Conservation (phyloP, 108 stramenopile genomes). For the Cyclotella kingstonii region DNA sequence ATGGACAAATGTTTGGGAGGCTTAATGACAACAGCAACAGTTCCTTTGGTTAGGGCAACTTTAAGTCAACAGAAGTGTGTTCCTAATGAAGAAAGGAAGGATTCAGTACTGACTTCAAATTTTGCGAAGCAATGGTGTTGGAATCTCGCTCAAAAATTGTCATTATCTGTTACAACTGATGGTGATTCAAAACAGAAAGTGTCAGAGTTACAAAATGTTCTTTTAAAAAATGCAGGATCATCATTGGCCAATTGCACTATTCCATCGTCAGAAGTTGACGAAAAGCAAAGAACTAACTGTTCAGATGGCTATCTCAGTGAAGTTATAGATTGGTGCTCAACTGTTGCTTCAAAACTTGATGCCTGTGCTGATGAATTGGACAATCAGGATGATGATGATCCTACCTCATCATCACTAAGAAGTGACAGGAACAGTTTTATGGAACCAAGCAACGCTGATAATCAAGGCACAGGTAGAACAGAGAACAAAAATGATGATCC, state of each 20-base stretch:
- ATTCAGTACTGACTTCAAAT: constrained; percentile 5
- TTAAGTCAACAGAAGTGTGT: neutral
- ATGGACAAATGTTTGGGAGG: constrained; percentile 28
- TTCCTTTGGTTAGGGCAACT: neutral
- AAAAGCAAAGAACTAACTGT: neutral
- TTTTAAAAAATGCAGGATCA: constrained; percentile 8
- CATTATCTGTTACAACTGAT: constrained; percentile 3
- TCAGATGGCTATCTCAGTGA: constrained; percentile 3
- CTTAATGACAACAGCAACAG: constrained; percentile 10
- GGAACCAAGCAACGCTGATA: neutral
- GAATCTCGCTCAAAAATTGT: constrained; percentile 15
- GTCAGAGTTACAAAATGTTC: constrained; percentile 17
- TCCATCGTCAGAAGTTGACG: neutral
- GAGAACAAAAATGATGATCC: no score
- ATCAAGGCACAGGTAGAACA: neutral
- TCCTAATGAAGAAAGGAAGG: neutral
- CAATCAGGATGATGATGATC: constrained; percentile 5
- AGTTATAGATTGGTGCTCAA: constrained; percentile 28
- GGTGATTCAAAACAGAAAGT: neutral
- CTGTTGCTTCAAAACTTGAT: constrained; percentile 25
- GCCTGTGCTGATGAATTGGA: constrained; percentile 36
- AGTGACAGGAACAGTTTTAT: neutral
- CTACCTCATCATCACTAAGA: neutral
- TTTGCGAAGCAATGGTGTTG: constrained; percentile 23
- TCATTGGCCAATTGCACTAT: constrained; percentile 13